Percentiles rank a stretch among this genome's conserved stretches.
Evolutionary conservation across 169 alveolate species (phyloP).

Genomic region (Theileria orientalis): DNA sequence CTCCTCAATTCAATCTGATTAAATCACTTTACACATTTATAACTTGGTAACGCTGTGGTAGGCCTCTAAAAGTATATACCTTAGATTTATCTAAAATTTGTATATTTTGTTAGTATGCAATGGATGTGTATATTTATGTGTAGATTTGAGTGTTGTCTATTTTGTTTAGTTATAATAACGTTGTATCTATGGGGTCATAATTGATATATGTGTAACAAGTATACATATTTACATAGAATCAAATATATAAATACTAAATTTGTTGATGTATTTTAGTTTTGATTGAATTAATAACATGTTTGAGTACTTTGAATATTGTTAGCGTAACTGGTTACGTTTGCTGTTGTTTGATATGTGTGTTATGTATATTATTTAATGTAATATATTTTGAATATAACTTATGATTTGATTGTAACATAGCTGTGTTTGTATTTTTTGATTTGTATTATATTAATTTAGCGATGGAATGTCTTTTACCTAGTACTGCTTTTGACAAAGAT

Average conservation of each 20-base stretch:
- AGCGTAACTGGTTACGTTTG: neutral
- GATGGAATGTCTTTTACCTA: slow-evolving; percentile 19
- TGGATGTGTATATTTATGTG: slow-evolving; percentile 5
- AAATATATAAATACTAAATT: neutral
- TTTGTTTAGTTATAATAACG: neutral
- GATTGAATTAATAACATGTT: no score
- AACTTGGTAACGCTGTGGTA: no score
- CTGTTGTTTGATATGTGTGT: slow-evolving; percentile 10
- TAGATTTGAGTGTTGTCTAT: neutral
- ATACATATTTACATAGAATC: no score
- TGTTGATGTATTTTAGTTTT: neutral
- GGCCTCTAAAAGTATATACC: no score
- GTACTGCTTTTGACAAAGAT: neutral
- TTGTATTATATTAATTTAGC: slow-evolving; percentile 2
- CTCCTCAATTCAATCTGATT: slow-evolving; percentile 30
- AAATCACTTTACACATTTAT: slow-evolving; percentile 3
- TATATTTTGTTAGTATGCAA: neutral
- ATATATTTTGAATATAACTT: neutral
- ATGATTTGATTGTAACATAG: neutral
- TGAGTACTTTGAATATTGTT: neutral
- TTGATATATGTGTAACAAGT: no score
- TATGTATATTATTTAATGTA: slow-evolving; percentile 1
- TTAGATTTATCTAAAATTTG: neutral
- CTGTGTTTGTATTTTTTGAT: neutral
- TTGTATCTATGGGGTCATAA: slow-evolving; percentile 7